Evolutionary conservation across 2,329 filamentous ascomycete genomes (phyloP).

Genomic region (Fusarium nygamai): DNA sequence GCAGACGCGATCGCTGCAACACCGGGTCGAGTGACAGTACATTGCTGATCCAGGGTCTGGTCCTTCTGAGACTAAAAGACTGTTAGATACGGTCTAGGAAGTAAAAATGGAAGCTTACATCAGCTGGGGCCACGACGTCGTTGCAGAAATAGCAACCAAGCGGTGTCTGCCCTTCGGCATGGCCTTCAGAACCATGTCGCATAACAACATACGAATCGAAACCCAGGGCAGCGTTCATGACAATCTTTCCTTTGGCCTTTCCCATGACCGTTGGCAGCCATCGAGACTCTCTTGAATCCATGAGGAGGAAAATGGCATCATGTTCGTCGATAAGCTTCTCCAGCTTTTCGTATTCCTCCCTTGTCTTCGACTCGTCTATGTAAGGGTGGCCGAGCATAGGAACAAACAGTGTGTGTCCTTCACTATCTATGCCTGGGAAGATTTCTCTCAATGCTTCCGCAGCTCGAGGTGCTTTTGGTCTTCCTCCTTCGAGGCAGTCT

Average conservation of each 20-base stretch:
- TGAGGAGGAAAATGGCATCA: slow-evolving; percentile 93
- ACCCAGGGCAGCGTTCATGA: slow-evolving; percentile 94
- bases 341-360: slow-evolving; percentile 79
- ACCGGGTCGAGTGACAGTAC: slow-evolving; percentile 94
- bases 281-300: slow-evolving; percentile 93
- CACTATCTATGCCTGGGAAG: slow-evolving; percentile 87
- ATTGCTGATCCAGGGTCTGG: slow-evolving; percentile 96
- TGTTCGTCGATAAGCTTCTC: slow-evolving; percentile 81
- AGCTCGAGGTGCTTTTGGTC: slow-evolving; percentile 82
- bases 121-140: slow-evolving; percentile 92
- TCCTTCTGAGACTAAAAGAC: slow-evolving; percentile 82
- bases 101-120: slow-evolving; percentile 68
- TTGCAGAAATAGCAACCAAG: slow-evolving; percentile 99
- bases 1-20: slow-evolving; percentile 93
- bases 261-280: slow-evolving; percentile 98
- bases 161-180: slow-evolving; percentile 67
- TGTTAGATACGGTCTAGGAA: slow-evolving; percentile 1
- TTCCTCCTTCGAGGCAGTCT: slow-evolving; percentile 87
- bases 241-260: slow-evolving; percentile 91
- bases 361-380: slow-evolving; percentile 74
- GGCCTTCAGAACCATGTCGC: slow-evolving; percentile 81
- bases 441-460: slow-evolving; percentile 84
- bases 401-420: slow-evolving; percentile 84
- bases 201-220: slow-evolving; percentile 98
- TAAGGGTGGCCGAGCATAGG: slow-evolving; percentile 97